These are phyloP conservation scores for Phoma sp. DNA, from an alignment of 2,329 filamentous ascomycete species.

Conservation along the genomic window DNA sequence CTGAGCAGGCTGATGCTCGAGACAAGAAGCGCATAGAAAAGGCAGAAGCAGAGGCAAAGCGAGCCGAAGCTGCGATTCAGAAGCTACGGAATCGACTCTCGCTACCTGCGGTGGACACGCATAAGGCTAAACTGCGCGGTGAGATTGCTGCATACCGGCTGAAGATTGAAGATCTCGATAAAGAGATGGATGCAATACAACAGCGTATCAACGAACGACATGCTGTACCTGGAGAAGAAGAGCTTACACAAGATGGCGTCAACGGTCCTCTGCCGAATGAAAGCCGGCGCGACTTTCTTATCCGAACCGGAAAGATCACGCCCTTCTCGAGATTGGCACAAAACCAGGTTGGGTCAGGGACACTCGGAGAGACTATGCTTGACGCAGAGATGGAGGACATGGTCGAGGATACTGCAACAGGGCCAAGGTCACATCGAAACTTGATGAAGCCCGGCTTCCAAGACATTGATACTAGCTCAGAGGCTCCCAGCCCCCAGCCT, in stretches of 20 bases:
- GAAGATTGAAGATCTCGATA: conserved; percentile 69
- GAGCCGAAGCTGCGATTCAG: conserved; percentile 70
- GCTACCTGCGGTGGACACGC: conserved; percentile 61
- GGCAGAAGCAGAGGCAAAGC: conserved; percentile 59
- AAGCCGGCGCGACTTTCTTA: conserved; percentile 85
- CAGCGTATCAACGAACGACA: conserved; percentile 80
- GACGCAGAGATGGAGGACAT: conserved; percentile 78
- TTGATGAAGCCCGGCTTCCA: conserved; percentile 58
- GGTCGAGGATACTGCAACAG: conserved; percentile 53
- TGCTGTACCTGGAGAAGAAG: conserved; percentile 58
- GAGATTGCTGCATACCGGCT: conserved; percentile 72
- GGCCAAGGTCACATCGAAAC: conserved; percentile 56
- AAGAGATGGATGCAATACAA: conserved; percentile 81
- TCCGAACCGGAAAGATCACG: conserved; percentile 96
- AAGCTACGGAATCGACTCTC: conserved; percentile 64
- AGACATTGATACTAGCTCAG: conserved; percentile 38
- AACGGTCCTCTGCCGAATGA: conserved; percentile 77
- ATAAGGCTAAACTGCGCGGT: conserved; percentile 66
- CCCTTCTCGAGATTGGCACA: conserved; percentile 84
- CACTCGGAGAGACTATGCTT: conserved; percentile 77
- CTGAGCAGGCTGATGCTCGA: conserved; percentile 68
- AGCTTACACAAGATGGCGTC: conserved; percentile 53
- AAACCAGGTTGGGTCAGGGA: conserved; percentile 69
- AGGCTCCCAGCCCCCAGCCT: conserved; percentile 39
- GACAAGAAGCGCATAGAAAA: conserved; percentile 70